phyloP scores from a whole-genome alignment of 306 rosid species.

The Sechiopsis laciniata region DNA sequence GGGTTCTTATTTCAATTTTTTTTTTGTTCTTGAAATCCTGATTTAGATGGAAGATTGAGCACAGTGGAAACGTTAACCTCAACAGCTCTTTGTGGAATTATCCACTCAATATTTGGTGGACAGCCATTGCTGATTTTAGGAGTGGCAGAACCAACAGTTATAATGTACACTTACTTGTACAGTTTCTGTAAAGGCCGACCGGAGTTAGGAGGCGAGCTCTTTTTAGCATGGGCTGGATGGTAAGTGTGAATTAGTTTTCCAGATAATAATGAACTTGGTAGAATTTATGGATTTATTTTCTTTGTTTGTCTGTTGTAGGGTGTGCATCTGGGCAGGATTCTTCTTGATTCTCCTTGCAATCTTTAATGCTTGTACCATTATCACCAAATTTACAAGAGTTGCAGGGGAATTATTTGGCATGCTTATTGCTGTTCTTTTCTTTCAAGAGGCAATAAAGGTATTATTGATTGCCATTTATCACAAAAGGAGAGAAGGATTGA shows the following conservation, averaged over 20 bases:
- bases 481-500: neutral
- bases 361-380: conserved; percentile 61
- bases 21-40: conserved; percentile 38
- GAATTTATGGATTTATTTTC: neutral
- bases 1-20: neutral
- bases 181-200: conserved; percentile 52
- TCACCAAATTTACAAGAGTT: conserved; percentile 72
- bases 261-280: conserved; percentile 45
- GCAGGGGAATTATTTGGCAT: conserved; percentile 89
- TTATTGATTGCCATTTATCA: neutral
- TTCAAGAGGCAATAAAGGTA: conserved; percentile 88
- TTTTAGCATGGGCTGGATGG: conserved; percentile 91
- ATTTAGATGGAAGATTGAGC: conserved; percentile 79
- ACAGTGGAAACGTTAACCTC: conserved; percentile 82
- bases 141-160: conserved; percentile 92
- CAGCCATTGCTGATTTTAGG: conserved; percentile 79
- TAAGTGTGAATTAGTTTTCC: conserved; percentile 30
- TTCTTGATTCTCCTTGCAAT: conserved; percentile 63
- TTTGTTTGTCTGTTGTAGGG: conserved; percentile 39
- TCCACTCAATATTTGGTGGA: conserved; percentile 80
- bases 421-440: conserved; percentile 75
- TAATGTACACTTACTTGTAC: conserved; percentile 81
- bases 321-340: conserved; percentile 75
- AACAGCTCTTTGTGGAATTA: conserved; percentile 83
- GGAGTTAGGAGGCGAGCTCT: conserved; percentile 53